Percentiles rank a stretch among this genome's conserved stretches.
These are phyloP conservation scores for Kalmusia sp. DNA, from an alignment of 2,329 filamentous ascomycete genomes.

Conservation along the genomic window DNA sequence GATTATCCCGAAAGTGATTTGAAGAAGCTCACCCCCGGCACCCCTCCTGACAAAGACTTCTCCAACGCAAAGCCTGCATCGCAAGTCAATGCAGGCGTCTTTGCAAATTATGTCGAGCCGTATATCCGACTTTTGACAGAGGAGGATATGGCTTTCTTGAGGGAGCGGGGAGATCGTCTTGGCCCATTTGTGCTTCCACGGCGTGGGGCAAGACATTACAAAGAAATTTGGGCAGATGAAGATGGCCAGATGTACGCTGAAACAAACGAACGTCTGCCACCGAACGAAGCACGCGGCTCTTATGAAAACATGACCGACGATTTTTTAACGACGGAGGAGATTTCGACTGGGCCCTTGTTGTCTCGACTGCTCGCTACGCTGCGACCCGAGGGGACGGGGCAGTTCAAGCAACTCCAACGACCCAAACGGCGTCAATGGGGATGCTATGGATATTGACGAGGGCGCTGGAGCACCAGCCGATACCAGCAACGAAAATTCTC, in stretches of 20 bases:
- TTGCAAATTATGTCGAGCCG: conserved; percentile 89
- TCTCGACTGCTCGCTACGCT: conserved; percentile 81
- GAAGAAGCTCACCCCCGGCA: conserved; percentile 83
- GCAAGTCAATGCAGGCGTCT: conserved; percentile 92
- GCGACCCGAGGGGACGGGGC: conserved; percentile 74
- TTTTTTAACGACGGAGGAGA: conserved; percentile 83
- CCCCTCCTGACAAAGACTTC: conserved; percentile 92
- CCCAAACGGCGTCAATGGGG: conserved; percentile 60
- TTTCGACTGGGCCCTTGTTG: conserved; percentile 87
- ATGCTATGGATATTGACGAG: conserved; percentile 55
- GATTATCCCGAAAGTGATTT: conserved; percentile 83
- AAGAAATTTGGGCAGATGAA: conserved; percentile 92
- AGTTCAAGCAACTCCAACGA: conserved; percentile 63
- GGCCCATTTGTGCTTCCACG: conserved; percentile 86
- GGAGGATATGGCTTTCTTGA: conserved; percentile 90
- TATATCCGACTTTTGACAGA: conserved; percentile 90
- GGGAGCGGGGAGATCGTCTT: conserved; percentile 83
- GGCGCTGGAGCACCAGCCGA: conserved; percentile 43
- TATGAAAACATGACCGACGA: conserved; percentile 89
- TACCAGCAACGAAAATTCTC: conserved; percentile 43
- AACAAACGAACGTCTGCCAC: conserved; percentile 68
- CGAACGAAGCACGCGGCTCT: conserved; percentile 82
- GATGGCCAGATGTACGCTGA: conserved; percentile 82
- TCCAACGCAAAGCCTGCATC: conserved; percentile 91
- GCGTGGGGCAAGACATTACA: conserved; percentile 84